These are phyloP conservation scores for Sporothrix inflata DNA, from an alignment of 2,329 filamentous ascomycete species.

Conservation along the genomic window DNA sequence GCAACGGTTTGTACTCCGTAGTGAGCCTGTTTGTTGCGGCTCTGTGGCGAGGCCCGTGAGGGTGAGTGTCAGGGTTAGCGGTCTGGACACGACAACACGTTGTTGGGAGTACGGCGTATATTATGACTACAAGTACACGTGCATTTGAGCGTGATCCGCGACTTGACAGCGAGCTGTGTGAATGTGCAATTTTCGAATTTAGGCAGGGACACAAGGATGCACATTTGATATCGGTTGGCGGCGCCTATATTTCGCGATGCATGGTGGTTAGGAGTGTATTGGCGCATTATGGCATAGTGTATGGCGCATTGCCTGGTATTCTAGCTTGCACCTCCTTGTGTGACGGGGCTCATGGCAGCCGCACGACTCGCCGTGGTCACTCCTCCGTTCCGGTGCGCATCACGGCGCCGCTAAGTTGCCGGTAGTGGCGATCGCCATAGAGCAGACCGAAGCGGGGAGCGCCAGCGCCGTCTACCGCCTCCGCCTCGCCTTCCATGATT, in stretches of 20 bases:
- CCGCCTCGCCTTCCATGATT: constrained; percentile 43
- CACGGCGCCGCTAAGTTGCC: constrained; percentile 43
- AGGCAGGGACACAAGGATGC: too few species aligned
- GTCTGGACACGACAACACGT: too few species aligned
- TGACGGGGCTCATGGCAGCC: not conserved
- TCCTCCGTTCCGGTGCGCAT: constrained; percentile 7
- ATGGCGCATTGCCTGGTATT: not conserved
- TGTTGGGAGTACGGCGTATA: not conserved
- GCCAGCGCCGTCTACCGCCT: constrained; percentile 33
- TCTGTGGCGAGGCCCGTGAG: not conserved
- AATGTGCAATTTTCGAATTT: too few species aligned
- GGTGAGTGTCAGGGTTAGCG: not conserved
- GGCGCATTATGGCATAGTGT: not conserved
- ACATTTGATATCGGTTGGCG: too few species aligned
- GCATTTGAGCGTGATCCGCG: too few species aligned
- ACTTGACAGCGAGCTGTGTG: too few species aligned
- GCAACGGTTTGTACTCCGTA: too few species aligned
- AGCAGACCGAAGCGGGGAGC: constrained; percentile 48
- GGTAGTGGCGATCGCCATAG: constrained; percentile 55
- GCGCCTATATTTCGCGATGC: too few species aligned
- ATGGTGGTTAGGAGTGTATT: not conserved
- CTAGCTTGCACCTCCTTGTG: not conserved
- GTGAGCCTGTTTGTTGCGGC: not conserved
- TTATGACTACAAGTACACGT: too few species aligned
- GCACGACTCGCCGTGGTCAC: not conserved